A percentile compares a stretch with the other conserved stretches of the same genome.
Conservation (phyloP, 2,329 filamentous ascomycete genomes). For the Keithomyces neogunnii region DNA sequence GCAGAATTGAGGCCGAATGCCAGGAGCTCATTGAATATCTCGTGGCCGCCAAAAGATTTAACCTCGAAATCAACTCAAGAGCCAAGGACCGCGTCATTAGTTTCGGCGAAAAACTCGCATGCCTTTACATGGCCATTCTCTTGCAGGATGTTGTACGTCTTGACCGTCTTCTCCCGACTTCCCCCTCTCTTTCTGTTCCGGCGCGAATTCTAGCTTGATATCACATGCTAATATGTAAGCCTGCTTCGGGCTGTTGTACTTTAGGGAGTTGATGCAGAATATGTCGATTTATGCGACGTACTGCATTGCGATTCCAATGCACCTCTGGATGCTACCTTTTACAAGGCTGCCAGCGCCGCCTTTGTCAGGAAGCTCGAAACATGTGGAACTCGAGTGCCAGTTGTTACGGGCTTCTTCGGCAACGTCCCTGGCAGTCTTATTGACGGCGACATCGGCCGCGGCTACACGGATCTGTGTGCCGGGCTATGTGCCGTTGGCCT, state of each 20-base stretch:
- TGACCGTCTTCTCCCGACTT: neutral
- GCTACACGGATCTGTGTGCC: conserved; percentile 94
- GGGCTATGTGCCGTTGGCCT: conserved; percentile 84
- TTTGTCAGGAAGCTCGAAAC: conserved; percentile 56
- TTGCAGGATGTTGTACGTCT: conserved; percentile 59
- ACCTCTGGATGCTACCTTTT: conserved; percentile 60
- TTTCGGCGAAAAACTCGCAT: conserved; percentile 93
- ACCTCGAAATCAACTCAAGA: conserved; percentile 67
- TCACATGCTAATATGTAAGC: conserved; percentile 1
- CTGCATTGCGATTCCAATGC: conserved; percentile 57
- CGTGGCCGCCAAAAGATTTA: conserved; percentile 54
- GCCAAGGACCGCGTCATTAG: conserved; percentile 85
- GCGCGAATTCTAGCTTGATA: neutral
- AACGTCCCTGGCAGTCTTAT: conserved; percentile 85
- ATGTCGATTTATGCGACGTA: conserved; percentile 79
- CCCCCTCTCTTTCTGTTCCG: neutral
- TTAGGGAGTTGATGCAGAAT: conserved; percentile 73
- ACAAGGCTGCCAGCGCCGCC: conserved; percentile 51
- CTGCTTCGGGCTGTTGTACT: conserved; percentile 16
- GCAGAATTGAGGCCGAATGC: conserved; percentile 70
- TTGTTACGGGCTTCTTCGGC: conserved; percentile 91
- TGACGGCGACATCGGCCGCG: conserved; percentile 80
- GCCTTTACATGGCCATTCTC: conserved; percentile 79
- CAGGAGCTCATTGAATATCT: conserved; percentile 69
- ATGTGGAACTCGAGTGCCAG: conserved; percentile 61